phyloP scores from a whole-genome alignment of 176 grass and related monocot species.

The Miscanthus lutarioriparius region DNA sequence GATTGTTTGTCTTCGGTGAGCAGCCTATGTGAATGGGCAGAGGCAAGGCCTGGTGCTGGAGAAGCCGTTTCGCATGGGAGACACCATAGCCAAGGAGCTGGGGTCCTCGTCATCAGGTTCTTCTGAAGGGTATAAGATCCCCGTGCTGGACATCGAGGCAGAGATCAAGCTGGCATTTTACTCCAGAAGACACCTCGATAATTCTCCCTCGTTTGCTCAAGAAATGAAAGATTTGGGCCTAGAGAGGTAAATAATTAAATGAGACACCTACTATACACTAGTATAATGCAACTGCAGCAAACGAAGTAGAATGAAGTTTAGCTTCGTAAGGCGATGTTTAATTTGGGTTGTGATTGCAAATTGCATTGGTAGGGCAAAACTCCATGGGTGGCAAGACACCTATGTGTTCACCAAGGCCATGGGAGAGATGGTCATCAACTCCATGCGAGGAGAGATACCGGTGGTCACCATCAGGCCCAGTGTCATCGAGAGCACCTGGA shows the following conservation, averaged over 20 bases:
- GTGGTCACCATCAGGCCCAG: slow-evolving; percentile 90
- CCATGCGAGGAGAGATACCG: slow-evolving; percentile 80
- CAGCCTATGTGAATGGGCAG: slow-evolving; percentile 94
- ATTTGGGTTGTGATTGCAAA: not conserved
- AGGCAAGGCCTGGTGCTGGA: slow-evolving; percentile 80
- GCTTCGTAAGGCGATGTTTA: not conserved
- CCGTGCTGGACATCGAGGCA: slow-evolving; percentile 68
- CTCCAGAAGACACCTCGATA: slow-evolving; percentile 30
- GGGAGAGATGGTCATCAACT: slow-evolving; percentile 90
- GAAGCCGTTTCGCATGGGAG: slow-evolving; percentile 72
- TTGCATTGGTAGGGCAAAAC: slow-evolving; percentile 60
- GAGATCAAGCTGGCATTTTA: slow-evolving; percentile 80
- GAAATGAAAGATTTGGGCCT: slow-evolving; percentile 86
- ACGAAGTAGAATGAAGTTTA: not conserved
- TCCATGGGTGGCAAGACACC: slow-evolving; percentile 85
- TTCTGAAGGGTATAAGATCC: slow-evolving; percentile 7
- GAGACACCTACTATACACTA: not conserved
- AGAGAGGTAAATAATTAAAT: slow-evolving; percentile 45
- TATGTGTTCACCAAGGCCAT: slow-evolving; percentile 98
- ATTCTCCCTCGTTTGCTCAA: slow-evolving; percentile 43
- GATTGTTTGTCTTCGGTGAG: not conserved
- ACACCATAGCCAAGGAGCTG: slow-evolving; percentile 64
- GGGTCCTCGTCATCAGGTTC: not conserved
- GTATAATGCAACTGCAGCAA: not conserved
- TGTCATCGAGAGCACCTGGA: slow-evolving; percentile 82